A percentile compares a stretch with the other conserved stretches of the same genome.
Conservation (phyloP, 2,329 filamentous ascomycete genomes). For the Penicillium vulpinum region DNA sequence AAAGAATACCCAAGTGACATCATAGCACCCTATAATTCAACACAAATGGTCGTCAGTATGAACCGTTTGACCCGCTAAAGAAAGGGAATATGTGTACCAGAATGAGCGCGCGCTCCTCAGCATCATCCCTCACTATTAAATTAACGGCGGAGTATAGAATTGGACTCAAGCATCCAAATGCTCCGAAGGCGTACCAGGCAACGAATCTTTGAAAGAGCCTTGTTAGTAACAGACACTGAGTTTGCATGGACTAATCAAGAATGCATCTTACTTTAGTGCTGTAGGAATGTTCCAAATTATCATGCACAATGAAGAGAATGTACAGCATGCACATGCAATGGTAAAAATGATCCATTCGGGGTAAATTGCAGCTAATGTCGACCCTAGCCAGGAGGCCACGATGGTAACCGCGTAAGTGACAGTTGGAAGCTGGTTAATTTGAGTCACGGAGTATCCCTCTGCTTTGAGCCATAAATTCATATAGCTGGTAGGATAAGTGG, state of each 20-base stretch:
- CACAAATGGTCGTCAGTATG: neutral
- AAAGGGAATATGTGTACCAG: conserved; percentile 16
- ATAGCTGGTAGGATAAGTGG: conserved; percentile 47
- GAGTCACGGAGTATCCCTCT: conserved; percentile 49
- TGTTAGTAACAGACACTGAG: neutral
- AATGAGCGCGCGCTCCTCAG: conserved; percentile 44
- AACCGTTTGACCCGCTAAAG: neutral
- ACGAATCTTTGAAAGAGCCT: conserved; percentile 33
- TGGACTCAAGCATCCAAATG: conserved; percentile 42
- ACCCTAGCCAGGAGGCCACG: conserved; percentile 51
- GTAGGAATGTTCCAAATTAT: conserved; percentile 54
- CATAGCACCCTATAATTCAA: conserved; percentile 41
- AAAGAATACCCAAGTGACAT: conserved; percentile 52
- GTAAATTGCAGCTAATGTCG: conserved; percentile 54
- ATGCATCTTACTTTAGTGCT: conserved; percentile 42
- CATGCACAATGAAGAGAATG: conserved; percentile 51
- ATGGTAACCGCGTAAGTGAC: conserved; percentile 52
- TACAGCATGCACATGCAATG: conserved; percentile 41
- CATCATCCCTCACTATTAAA: conserved; percentile 42
- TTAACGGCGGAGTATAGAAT: conserved; percentile 50
- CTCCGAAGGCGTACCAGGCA: conserved; percentile 47
- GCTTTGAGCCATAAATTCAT: conserved; percentile 58
- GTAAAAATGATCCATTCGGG: conserved; percentile 53
- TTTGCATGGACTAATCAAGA: neutral
- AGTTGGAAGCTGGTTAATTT: conserved; percentile 55